A percentile compares a stretch with the other conserved stretches of the same genome.
These are phyloP conservation scores for Sphaerosporella brunnea DNA, from an alignment of 495 filamentous ascomycete genomes.

Conservation along the genomic window DNA sequence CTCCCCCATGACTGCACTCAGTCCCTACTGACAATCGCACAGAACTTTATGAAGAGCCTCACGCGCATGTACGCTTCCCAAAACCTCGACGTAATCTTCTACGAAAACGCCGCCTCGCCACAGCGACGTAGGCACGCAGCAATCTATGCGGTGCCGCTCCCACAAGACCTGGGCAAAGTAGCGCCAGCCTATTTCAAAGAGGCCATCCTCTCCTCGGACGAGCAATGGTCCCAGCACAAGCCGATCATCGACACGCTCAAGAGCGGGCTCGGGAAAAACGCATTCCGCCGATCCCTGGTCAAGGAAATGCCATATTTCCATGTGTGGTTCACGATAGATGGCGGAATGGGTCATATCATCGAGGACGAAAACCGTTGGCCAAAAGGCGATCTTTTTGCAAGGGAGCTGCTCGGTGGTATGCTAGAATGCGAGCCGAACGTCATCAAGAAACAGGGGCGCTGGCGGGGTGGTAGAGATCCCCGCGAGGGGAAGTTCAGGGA, in stretches of 20 bases:
- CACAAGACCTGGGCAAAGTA: constrained; percentile 69
- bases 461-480: constrained; percentile 52
- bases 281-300: constrained; percentile 65
- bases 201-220: constrained; percentile 70
- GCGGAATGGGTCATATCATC: constrained; percentile 80
- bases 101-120: constrained; percentile 82
- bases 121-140: constrained; percentile 66
- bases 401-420: constrained; percentile 89
- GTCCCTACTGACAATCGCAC: neutral
- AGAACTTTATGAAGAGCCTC: constrained; percentile 95
- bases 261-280: constrained; percentile 50
- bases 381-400: constrained; percentile 77
- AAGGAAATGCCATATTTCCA: constrained; percentile 99
- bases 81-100: constrained; percentile 82
- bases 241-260: constrained; percentile 80
- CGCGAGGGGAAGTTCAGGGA: constrained; percentile 65
- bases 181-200: constrained; percentile 92
- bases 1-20: neutral
- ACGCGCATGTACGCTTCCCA: constrained; percentile 85
- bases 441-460: constrained; percentile 79
- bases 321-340: constrained; percentile 86
- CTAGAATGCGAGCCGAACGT: constrained; percentile 65
- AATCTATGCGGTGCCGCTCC: constrained; percentile 72
- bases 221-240: constrained; percentile 89
- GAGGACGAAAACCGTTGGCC: constrained; percentile 83